Conservation (phyloP, 495 filamentous ascomycete species). For the Lasiosphaeris hirsuta region DNA sequence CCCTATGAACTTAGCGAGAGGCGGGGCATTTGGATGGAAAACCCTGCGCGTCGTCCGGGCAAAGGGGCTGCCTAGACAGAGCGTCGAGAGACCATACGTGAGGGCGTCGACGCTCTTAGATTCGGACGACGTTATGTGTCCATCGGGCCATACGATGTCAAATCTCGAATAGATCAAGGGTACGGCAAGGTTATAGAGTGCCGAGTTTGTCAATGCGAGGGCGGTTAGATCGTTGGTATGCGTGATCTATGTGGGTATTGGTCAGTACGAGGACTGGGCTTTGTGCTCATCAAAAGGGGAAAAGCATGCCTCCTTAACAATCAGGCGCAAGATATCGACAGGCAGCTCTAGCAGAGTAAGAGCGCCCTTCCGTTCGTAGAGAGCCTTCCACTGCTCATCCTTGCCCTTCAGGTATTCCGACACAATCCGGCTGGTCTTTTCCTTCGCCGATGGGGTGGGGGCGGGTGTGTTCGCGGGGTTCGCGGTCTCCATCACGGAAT, state of each 20-base stretch:
- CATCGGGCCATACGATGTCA: slow-evolving; percentile 92
- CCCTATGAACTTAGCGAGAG: slow-evolving; percentile 28
- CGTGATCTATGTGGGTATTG: slow-evolving; percentile 56
- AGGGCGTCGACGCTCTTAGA: slow-evolving; percentile 82
- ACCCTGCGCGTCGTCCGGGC: slow-evolving; percentile 50
- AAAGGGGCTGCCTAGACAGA: slow-evolving; percentile 75
- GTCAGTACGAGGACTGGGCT: not conserved
- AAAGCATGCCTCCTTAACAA: slow-evolving; percentile 76
- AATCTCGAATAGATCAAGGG: slow-evolving; percentile 90
- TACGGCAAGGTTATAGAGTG: slow-evolving; percentile 75
- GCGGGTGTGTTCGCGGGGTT: slow-evolving; percentile 6
- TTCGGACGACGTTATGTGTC: slow-evolving; percentile 57
- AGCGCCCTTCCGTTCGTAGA: slow-evolving; percentile 31
- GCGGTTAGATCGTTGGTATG: slow-evolving; percentile 86
- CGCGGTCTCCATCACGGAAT: slow-evolving; percentile 6
- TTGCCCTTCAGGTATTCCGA: slow-evolving; percentile 39
- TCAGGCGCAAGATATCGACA: slow-evolving; percentile 79
- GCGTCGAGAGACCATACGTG: slow-evolving; percentile 83
- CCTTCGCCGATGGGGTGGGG: not conserved
- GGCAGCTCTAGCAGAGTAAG: slow-evolving; percentile 73
- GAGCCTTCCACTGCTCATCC: slow-evolving; percentile 39
- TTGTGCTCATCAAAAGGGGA: not conserved
- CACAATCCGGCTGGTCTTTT: slow-evolving; percentile 12
- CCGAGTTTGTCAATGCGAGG: slow-evolving; percentile 77
- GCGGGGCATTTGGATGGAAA: slow-evolving; percentile 11